phyloP scores from a whole-genome alignment of 805 yeast species.

The Candida nemodendra region DNA sequence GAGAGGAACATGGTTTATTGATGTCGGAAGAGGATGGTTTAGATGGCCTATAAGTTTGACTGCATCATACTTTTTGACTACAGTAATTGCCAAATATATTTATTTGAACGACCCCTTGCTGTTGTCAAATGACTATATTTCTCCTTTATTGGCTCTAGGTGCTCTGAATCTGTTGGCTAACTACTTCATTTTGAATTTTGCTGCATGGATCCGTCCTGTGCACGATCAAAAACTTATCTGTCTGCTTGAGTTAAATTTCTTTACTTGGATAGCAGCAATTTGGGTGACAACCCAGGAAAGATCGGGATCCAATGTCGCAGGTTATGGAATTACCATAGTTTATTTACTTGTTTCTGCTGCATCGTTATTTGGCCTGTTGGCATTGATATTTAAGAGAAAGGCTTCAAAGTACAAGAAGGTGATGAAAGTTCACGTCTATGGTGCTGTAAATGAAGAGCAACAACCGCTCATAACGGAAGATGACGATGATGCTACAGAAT shows the following conservation, averaged over 20 bases:
- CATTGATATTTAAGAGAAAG: constrained; percentile 38
- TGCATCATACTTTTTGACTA: constrained; percentile 41
- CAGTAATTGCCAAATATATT: constrained; percentile 40
- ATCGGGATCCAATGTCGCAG: constrained; percentile 52
- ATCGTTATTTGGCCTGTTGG: constrained; percentile 50
- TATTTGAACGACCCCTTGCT: constrained; percentile 45
- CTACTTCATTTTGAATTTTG: constrained; percentile 52
- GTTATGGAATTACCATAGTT: constrained; percentile 45
- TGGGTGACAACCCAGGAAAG: constrained; percentile 49
- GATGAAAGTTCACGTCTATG: constrained; percentile 22
- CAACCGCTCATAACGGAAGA: constrained; percentile 4
- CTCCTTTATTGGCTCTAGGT: constrained; percentile 50
- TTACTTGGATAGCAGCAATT: constrained; percentile 57
- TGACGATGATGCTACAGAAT: constrained; percentile 2
- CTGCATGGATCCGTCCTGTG: constrained; percentile 44
- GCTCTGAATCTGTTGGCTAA: constrained; percentile 51
- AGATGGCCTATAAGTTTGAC: constrained; percentile 61
- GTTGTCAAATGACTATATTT: constrained; percentile 48
- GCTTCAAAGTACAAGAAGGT: constrained; percentile 20
- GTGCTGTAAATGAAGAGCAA: constrained; percentile 17
- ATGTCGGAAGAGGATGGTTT: constrained; percentile 41
- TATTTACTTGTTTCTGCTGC: constrained; percentile 48
- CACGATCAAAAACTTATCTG: constrained; percentile 60
- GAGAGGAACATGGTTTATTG: constrained; percentile 48
- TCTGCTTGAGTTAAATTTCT: constrained; percentile 50